Conservation (phyloP, 179 eudicot species). For the Nepenthes alata region DNA sequence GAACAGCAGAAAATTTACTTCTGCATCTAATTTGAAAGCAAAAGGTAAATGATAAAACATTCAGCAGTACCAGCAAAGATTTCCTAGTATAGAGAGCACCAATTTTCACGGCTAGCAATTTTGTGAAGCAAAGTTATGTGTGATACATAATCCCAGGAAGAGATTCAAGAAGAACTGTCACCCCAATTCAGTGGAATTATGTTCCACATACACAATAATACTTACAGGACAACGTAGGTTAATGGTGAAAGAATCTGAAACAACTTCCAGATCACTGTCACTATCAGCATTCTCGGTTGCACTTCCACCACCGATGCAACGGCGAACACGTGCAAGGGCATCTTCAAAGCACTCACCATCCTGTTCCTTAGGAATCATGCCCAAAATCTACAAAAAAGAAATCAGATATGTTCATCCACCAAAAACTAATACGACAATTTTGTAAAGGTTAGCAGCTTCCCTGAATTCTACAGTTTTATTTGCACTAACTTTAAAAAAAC, state of each 20-base stretch:
- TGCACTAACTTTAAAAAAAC: too few species aligned
- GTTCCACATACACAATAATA: constrained; percentile 1
- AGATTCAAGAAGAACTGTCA: background rate
- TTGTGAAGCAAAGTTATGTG: background rate
- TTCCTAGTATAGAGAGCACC: too few species aligned
- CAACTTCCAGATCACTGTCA: constrained; percentile 94
- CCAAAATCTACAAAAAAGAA: constrained; percentile 41
- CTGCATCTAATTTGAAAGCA: too few species aligned
- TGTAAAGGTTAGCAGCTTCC: too few species aligned
- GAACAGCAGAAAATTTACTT: too few species aligned
- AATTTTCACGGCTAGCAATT: background rate
- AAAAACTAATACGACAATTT: too few species aligned
- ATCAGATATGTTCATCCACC: too few species aligned
- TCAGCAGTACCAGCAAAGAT: too few species aligned
- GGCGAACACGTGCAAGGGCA: constrained; percentile 82
- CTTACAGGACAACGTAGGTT: constrained; percentile 93
- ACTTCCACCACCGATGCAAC: constrained; percentile 85
- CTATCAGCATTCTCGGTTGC: constrained; percentile 81
- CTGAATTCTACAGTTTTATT: too few species aligned
- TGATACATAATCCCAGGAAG: background rate
- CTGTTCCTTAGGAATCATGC: constrained; percentile 70
- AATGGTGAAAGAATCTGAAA: constrained; percentile 79
- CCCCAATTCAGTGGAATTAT: too few species aligned
- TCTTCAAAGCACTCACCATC: constrained; percentile 87
- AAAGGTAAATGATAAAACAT: too few species aligned